Evolutionary conservation across 202 grass and related monocot species (phyloP), one percentile per base, ranked within the genome.

Genomic region (Brachypodium distachyon): DNA sequence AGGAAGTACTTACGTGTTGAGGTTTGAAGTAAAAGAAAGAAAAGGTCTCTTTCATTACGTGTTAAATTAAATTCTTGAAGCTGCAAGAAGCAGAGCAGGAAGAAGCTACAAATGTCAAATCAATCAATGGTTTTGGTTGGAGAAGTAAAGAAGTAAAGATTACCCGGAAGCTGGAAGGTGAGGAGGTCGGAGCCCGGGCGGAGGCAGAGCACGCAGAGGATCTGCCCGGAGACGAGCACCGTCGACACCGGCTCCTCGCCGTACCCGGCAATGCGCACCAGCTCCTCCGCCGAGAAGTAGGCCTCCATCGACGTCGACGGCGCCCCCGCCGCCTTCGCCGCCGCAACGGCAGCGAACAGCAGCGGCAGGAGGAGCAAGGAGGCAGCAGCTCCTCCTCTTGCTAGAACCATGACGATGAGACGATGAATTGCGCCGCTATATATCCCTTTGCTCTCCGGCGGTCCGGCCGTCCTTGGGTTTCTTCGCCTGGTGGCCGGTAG

Each of bases 201-300:
- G 33, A 83, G 18, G 70, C 84, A 87, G 68, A 86, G 61, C 46
- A 74, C 70, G 72, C 88, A 94, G 80, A 72, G 21, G 1, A 94
- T 31, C 31, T 87, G 73, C 13, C 92, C 88, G 67, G 78, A 79
- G 58, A 94, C 85, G 31, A 86, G 59, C 33, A 94, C 88, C 1
- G 77, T 86, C n/a, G 92, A 91, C 6, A 94, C 72, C 40, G 60
- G 75, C 60, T 89, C 88, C 77, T 94, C 88, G 36, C 85, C 88
- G 23, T 94, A 94, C 18, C 92, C 88, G 0, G 92, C 88, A 16
- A 86, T 61, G 72, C 83, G 79, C 6, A 76, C 56, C 9, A 91
- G 72, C 88, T 94, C 88, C 2, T 82, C 42, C 1, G 61, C 22
- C 22, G 88, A 44, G 83, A 91, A 72, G 65, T 87, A 76, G 39